Evolutionary conservation across 345 rosid species (phyloP), one percentile per base, ranked within the genome.

Genomic region (Stellera chamaejasme): DNA sequence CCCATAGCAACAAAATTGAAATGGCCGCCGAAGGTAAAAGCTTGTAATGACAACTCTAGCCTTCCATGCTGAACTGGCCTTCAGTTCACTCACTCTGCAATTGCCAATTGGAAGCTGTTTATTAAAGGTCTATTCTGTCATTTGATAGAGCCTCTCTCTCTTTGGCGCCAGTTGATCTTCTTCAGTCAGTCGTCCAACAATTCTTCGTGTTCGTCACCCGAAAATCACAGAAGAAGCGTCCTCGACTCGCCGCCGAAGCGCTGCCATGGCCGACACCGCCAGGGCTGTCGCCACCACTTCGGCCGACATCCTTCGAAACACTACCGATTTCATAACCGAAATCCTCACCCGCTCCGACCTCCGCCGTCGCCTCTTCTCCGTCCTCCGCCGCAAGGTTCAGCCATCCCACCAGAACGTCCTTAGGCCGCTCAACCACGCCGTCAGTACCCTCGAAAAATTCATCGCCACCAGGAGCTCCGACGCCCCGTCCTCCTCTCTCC

Each of bases 371-470:
- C 56, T 79, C 55, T 26, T 73, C 61, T 48, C 79, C 46, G 28
- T 56, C 52, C 72, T 81, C 70, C 69, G 76, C 59, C 45, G 54
- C 58, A 66, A 54, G 26, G 50, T 54, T 52, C 58, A 54, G 3
- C 45, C 55, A 13, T 61, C 72, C 50, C 57, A 48, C 54, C 74
- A 54, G 44, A 12, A 50, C 52, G 11, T 56, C 11, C 62, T 78
- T 32, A 75, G 67, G 67, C 58, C 74, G 9, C 61, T 76, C 16
- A 63, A 69, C 42, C 61, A 77, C 27, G 87, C 82, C 1, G n/a
- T 62, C 5, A 65, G 79, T 52, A 69, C 83, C 39, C 66, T 84
- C 28, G 85, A 81, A 66, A 75, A 58, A 5, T 71, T 82, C 64
- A 60, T 75, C 63, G 59, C 76, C 27, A 27, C 74, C 44, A 19